Base-by-base conservation (phyloP, 139 green algal species). In the Chlorella sp. region DNA sequence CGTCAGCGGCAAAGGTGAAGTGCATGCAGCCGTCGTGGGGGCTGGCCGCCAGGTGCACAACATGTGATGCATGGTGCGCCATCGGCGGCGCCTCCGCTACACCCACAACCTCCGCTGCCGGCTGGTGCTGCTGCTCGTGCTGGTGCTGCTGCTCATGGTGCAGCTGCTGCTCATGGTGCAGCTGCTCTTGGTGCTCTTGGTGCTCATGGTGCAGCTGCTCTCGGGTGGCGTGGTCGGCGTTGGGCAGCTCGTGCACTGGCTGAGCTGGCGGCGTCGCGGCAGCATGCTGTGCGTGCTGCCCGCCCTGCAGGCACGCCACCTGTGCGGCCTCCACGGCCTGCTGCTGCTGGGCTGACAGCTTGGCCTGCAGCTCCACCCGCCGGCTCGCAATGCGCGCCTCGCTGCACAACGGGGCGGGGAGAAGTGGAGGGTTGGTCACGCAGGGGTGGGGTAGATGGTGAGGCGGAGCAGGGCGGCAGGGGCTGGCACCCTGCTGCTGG, bases 291-390 rank as follows among this genome's bases (percentile, higher is more conserved):
- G 73, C 73, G 30, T 80, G 73, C 32, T 36, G 73, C 73, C 24
- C 73, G 73, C 73, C 73, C 73, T 80, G 28, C 73, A 80, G 73
- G n/a, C 73, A n/a, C 73, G 73, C 73, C 73, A 80, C 73, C 73
- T 80, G n/a, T 0, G 14, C 14, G 11, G n/a, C 21, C n/a, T 48
- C 73, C 32, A 80, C n/a, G 73, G n/a, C 73, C 4, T n/a, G 73
- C 73, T 80, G 73, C 73, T 42, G 14, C n/a, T 40, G 73, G 28
- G 18, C 73, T n/a, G 73, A n/a, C 73, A 80, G 11, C 73, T 26
- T 42, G 30, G 37, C 30, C 73, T 80, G 73, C 73, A 42, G n/a
- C n/a, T 80, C 73, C 11, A 0, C 32, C n/a, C 32, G n/a, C 73
- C n/a, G n/a, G 73, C 28, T 40, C 11, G 73, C 73, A 11, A 80